These are phyloP conservation scores for Cryptococcus sp. DNA, from an alignment of 1,284 basidiomycete genomes.

Conservation along the genomic window DNA sequence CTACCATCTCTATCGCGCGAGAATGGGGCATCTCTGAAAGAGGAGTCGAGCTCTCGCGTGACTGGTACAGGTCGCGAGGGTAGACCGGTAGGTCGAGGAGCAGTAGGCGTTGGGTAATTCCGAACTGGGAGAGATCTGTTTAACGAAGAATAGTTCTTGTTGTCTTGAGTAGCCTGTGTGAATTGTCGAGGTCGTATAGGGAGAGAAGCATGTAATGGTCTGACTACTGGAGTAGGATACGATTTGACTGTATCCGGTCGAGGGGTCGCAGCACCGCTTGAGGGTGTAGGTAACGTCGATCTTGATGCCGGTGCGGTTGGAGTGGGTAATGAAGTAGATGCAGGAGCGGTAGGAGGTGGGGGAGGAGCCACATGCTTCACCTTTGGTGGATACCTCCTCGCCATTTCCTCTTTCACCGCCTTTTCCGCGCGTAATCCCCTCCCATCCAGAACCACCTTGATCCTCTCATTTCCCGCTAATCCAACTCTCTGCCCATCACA, in stretches of 20 bases:
- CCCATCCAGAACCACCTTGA: constrained; percentile 49
- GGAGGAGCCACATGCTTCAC: constrained; percentile 1
- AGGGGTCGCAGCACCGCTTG: not conserved
- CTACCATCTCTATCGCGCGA: not conserved
- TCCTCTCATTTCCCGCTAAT: constrained; percentile 27
- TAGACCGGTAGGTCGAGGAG: constrained; percentile 1
- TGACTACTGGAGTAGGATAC: not conserved
- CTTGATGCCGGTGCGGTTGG: constrained; percentile 4
- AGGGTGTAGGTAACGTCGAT: not conserved
- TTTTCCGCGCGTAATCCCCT: constrained; percentile 44
- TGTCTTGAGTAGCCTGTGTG: constrained; percentile 3
- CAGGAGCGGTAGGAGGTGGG: not conserved
- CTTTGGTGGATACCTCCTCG: constrained; percentile 53
- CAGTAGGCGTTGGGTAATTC: not conserved
- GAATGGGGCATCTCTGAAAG: constrained; percentile 29
- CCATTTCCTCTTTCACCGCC: constrained; percentile 54
- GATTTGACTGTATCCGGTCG: not conserved
- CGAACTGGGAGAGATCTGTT: constrained; percentile 16
- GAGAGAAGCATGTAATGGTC: constrained; percentile 1
- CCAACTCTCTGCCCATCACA: constrained; percentile 48
- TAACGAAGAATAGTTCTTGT: constrained; percentile 12
- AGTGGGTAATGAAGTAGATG: not conserved
- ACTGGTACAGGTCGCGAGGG: constrained; percentile 5
- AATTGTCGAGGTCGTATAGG: constrained; percentile 5
- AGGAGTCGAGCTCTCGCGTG: constrained; percentile 18